Evolutionary conservation across 495 filamentous ascomycete genomes (phyloP).

Genomic region (Hypoxylon fragiforme): DNA sequence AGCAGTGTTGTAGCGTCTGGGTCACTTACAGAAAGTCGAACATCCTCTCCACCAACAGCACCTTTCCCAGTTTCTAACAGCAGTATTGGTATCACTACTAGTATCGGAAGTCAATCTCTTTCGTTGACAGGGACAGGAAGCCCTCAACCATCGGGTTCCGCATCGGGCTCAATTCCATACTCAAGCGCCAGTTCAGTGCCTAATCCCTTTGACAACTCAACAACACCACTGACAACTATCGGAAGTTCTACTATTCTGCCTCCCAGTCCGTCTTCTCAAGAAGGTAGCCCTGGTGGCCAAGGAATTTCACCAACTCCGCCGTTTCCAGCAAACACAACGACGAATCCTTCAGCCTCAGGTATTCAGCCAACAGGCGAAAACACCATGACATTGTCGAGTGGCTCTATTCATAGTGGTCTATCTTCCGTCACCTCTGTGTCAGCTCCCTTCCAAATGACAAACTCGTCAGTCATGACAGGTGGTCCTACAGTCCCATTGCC

Average conservation of each 20-base stretch:
- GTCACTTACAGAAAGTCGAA: constrained; percentile 13
- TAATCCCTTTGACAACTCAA: constrained; percentile 31
- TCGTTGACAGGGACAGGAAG: constrained; percentile 4
- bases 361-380: neutral
- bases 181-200: constrained; percentile 15
- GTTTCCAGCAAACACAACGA: neutral
- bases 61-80: constrained; percentile 21
- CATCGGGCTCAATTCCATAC: constrained; percentile 15
- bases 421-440: constrained; percentile 3
- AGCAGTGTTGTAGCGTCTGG: constrained; percentile 29
- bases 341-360: neutral
- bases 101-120: neutral
- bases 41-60: constrained; percentile 7
- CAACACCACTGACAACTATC: too few species aligned
- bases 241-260: constrained; percentile 3
- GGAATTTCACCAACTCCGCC: constrained; percentile 4
- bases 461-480: constrained; percentile 19
- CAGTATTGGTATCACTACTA: constrained; percentile 6
- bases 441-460: constrained; percentile 26
- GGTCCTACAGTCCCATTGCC: constrained; percentile 4
- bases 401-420: neutral
- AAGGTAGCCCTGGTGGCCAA: neutral
- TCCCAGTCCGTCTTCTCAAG: constrained; percentile 6
- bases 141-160: too few species aligned
- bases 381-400: neutral